Evolutionary conservation across 768 basidiomycete genomes (phyloP).

Genomic region (Solioccasus polychromus): DNA sequence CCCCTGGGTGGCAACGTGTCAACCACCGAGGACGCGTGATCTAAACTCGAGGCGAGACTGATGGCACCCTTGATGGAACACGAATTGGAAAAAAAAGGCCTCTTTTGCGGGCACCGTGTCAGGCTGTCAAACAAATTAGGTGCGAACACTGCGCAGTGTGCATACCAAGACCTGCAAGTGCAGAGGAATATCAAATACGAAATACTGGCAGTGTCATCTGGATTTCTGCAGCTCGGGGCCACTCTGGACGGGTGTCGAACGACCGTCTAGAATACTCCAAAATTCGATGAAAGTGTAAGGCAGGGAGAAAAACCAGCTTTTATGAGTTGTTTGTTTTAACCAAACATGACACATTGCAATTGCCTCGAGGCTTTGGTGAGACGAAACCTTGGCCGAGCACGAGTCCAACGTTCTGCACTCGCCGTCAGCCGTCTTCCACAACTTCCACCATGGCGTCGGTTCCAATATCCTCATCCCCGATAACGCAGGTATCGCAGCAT

Average conservation of each 20-base stretch:
- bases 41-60: constrained; percentile 19
- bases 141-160: constrained; percentile 13
- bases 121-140: constrained; percentile 10
- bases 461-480: constrained; percentile 50
- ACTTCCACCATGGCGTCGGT: constrained; percentile 36
- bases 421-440: constrained; percentile 10
- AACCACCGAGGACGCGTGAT: constrained; percentile 5
- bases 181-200: constrained; percentile 21
- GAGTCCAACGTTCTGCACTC: constrained; percentile 9
- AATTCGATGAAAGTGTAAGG: background rate
- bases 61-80: constrained; percentile 7
- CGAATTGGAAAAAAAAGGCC: constrained; percentile 12
- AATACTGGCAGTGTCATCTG: background rate
- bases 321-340: constrained; percentile 27
- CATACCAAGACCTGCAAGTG: constrained; percentile 5
- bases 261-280: background rate
- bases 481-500: constrained; percentile 54
- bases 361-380: constrained; percentile 32
- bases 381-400: constrained; percentile 18
- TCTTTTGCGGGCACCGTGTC: constrained; percentile 4
- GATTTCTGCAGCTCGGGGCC: constrained; percentile 5
- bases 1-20: constrained; percentile 19
- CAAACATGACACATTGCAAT: constrained; percentile 26
- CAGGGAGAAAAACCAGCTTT: background rate
- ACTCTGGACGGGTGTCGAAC: no score